phyloP scores from a whole-genome alignment of 2,329 filamentous ascomycete genomes.

The Neofusicoccum parvum region DNA sequence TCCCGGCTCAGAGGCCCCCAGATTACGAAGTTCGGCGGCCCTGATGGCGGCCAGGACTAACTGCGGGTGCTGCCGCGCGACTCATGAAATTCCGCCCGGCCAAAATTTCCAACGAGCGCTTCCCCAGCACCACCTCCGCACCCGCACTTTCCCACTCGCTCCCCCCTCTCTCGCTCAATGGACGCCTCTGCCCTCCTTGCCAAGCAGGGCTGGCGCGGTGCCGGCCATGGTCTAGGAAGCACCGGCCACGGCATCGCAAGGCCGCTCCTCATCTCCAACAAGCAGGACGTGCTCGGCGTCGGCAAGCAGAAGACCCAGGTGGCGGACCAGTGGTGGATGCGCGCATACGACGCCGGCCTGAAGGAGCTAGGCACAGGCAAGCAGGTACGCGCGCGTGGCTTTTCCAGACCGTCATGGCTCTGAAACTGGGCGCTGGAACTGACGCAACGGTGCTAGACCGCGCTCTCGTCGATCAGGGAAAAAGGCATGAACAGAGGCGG shows the following conservation, averaged over 20 bases:
- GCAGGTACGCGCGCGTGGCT: constrained; percentile 46
- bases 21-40: not conserved
- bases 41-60: not conserved
- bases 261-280: constrained; percentile 80
- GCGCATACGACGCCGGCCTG: constrained; percentile 88
- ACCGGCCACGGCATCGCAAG: constrained; percentile 76
- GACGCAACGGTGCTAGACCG: constrained; percentile 52
- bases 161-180: constrained; percentile 58
- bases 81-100: not conserved
- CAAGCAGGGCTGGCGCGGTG: constrained; percentile 86
- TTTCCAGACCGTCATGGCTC: not conserved
- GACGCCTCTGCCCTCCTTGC: constrained; percentile 81
- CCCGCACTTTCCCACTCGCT: not conserved
- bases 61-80: not conserved
- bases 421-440: not conserved
- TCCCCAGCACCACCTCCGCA: not conserved
- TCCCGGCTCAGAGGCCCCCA: no score
- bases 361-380: constrained; percentile 69
- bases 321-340: constrained; percentile 94
- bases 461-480: constrained; percentile 50
- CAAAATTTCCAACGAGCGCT: constrained; percentile 18
- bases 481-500: constrained; percentile 54
- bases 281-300: constrained; percentile 77
- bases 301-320: constrained; percentile 69
- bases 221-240: constrained; percentile 82